phyloP scores from a whole-genome alignment of 495 filamentous ascomycete genomes.

The Durotheca rogersii region DNA sequence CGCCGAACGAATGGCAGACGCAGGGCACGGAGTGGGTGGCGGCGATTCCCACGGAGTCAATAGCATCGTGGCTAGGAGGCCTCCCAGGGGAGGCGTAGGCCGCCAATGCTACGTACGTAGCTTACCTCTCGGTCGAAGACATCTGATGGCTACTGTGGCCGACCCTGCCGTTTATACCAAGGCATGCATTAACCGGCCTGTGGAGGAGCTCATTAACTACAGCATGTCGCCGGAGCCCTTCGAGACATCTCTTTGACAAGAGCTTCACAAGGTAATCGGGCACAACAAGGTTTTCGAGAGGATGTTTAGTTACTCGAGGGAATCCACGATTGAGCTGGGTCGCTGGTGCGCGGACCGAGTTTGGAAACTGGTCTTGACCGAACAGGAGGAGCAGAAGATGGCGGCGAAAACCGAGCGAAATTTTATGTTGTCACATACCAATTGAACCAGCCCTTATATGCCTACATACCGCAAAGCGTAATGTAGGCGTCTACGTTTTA shows the following conservation, averaged over 20 bases:
- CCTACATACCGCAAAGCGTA: no score
- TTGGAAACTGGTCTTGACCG: conserved; percentile 71
- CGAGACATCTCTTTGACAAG: conserved; percentile 63
- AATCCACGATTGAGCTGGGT: conserved; percentile 69
- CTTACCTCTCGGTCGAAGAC: no score
- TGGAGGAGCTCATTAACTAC: conserved; percentile 56
- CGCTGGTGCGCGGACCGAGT: conserved; percentile 81
- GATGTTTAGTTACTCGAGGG: conserved; percentile 57
- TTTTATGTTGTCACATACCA: conserved; percentile 31
- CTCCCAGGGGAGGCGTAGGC: no score
- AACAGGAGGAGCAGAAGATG: conserved; percentile 63
- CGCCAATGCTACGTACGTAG: no score
- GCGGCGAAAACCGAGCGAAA: conserved; percentile 56
- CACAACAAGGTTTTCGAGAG: conserved; percentile 58
- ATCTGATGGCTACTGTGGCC: conserved; percentile 80
- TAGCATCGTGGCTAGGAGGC: no score
- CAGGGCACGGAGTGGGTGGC: no score
- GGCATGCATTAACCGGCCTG: conserved; percentile 35
- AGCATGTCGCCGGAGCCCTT: conserved; percentile 49
- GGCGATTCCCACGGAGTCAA: no score
- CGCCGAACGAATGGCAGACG: no score
- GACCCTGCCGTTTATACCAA: conserved; percentile 63
- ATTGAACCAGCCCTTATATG: no score
- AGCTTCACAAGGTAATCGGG: conserved; percentile 57
- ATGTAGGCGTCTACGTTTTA: no score